Evolutionary conservation across 768 basidiomycete species (phyloP).

Genomic region (Lactifluus piperatus): DNA sequence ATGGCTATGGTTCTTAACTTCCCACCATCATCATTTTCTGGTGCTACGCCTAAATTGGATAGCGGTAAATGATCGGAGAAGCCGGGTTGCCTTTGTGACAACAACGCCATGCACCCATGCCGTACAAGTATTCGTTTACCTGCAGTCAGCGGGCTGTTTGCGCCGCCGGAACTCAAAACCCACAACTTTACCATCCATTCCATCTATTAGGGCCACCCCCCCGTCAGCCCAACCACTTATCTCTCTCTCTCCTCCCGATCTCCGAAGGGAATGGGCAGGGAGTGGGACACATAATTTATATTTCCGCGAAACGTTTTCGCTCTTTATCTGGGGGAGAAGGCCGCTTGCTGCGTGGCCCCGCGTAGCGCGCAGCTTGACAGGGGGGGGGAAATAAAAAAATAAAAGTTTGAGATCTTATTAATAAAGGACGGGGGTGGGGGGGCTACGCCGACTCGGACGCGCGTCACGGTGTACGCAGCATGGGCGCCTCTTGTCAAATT

Average conservation of each 20-base stretch:
- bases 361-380: conserved; percentile 3
- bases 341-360: conserved; percentile 8
- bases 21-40: background rate
- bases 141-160: background rate
- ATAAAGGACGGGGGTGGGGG: background rate
- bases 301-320: background rate
- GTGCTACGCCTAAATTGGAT: background rate
- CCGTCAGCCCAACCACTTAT: background rate
- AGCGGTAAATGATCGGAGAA: conserved; percentile 2
- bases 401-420: background rate
- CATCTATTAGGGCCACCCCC: background rate
- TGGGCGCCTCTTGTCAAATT: too few species aligned
- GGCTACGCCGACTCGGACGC: too few species aligned
- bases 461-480: too few species aligned
- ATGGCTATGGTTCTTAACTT: background rate
- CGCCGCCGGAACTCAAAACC: background rate
- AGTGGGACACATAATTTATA: background rate
- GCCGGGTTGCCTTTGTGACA: background rate
- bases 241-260: background rate
- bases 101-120: background rate
- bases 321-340: too few species aligned
- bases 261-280: too few species aligned
- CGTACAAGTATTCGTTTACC: background rate
- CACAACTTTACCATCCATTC: background rate
- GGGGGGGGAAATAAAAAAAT: background rate